A percentile compares a stretch with the other conserved stretches of the same genome.
These are phyloP conservation scores for Geosmithia putterillii DNA, from an alignment of 2,329 filamentous ascomycete genomes.

Conservation along the genomic window DNA sequence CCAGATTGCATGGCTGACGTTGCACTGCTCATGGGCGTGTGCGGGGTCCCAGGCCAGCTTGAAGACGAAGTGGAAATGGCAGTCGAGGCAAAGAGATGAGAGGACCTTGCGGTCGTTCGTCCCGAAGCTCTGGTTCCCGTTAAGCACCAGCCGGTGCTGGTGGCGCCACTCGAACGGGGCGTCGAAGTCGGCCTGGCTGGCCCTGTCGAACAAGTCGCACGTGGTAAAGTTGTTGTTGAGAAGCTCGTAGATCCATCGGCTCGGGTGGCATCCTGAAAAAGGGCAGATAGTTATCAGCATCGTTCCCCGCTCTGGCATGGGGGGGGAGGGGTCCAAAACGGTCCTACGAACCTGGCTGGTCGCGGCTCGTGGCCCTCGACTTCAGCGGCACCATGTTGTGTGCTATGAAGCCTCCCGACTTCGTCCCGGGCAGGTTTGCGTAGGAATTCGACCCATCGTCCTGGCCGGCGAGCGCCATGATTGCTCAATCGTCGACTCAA, in stretches of 20 bases:
- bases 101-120: conserved; percentile 13
- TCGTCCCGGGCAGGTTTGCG: conserved; percentile 18
- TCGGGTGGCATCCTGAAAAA: conserved; percentile 20
- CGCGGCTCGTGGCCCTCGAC: conserved; percentile 9
- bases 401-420: conserved; percentile 12
- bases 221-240: conserved; percentile 21
- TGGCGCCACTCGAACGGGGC: conserved; percentile 20
- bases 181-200: conserved; percentile 14
- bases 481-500: neutral
- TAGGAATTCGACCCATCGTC: conserved; percentile 9
- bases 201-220: conserved; percentile 22
- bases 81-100: conserved; percentile 25
- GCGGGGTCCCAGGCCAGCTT: conserved; percentile 19
- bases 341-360: conserved; percentile 13
- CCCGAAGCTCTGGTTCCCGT: conserved; percentile 24
- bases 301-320: neutral
- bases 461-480: neutral
- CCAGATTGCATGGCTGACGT: conserved; percentile 18
- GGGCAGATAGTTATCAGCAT: conserved; percentile 5
- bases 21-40: conserved; percentile 15
- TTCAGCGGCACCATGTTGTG: conserved; percentile 20
- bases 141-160: conserved; percentile 21
- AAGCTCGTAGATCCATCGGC: conserved; percentile 27
- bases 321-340: neutral
- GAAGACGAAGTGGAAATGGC: conserved; percentile 28